phyloP scores from a whole-genome alignment of 768 basidiomycete genomes.

The Hysterangium stoloniferum region DNA sequence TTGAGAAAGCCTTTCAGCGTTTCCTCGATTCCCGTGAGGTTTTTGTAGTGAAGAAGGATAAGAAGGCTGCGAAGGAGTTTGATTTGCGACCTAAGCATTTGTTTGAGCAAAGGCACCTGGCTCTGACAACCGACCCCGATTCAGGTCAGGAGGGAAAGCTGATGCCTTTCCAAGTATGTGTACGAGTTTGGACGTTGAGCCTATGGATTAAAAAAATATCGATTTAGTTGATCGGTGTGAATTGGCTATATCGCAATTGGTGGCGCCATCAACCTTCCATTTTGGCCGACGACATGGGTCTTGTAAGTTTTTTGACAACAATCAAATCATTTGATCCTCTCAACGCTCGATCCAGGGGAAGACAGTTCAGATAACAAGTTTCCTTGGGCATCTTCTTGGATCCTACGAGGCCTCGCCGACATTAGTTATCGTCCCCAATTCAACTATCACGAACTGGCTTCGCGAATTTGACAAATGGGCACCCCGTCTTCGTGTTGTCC shows the following conservation, averaged over 20 bases:
- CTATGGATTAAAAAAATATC: neutral
- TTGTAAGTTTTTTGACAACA: constrained; percentile 38
- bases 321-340: neutral
- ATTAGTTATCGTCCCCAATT: constrained; percentile 92
- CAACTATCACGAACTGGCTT: constrained; percentile 92
- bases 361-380: constrained; percentile 87
- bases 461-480: constrained; percentile 86
- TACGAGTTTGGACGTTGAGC: constrained; percentile 14
- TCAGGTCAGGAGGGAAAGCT: constrained; percentile 59
- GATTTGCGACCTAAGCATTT: constrained; percentile 50
- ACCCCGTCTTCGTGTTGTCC: constrained; percentile 67
- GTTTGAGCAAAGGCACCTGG: constrained; percentile 35
- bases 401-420: constrained; percentile 63
- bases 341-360: constrained; percentile 49
- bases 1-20: constrained; percentile 54
- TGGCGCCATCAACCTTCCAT: constrained; percentile 80
- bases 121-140: constrained; percentile 46
- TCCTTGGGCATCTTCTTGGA: constrained; percentile 58
- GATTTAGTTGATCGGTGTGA: constrained; percentile 64
- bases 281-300: constrained; percentile 96
- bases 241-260: constrained; percentile 86
- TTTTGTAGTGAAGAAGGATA: constrained; percentile 43
- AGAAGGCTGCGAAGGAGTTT: constrained; percentile 34
- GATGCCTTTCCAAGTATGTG: constrained; percentile 79
- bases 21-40: constrained; percentile 60